Conservation (phyloP, 805 yeast genomes). For the Gaillardinia entomophila region DNA sequence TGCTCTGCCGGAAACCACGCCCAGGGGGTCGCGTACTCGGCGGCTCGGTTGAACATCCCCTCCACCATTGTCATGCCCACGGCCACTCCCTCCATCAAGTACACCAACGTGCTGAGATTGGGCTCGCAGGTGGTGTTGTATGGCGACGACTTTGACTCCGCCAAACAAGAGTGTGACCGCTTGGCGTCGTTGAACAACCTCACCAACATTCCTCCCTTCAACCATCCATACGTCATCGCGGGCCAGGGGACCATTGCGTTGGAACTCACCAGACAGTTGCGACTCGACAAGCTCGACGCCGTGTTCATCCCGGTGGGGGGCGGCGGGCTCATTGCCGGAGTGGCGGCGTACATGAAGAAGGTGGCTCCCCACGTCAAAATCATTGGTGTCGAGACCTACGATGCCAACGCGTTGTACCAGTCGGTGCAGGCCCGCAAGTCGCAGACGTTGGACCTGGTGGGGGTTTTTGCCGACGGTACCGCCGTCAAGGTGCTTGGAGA, state of each 20-base stretch:
- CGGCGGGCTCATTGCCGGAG: slow-evolving; percentile 92
- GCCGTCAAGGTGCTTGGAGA: slow-evolving; percentile 88
- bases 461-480: slow-evolving; percentile 98
- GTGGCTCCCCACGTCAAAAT: slow-evolving; percentile 96
- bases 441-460: slow-evolving; percentile 63
- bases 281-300: slow-evolving; percentile 71
- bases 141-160: slow-evolving; percentile 95
- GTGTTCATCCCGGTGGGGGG: slow-evolving; percentile 95
- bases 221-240: slow-evolving; percentile 96
- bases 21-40: slow-evolving; percentile 95
- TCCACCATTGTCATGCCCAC: slow-evolving; percentile 98
- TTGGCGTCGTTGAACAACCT: slow-evolving; percentile 64
- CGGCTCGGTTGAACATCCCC: slow-evolving; percentile 77
- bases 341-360: slow-evolving; percentile 84
- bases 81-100: slow-evolving; percentile 93
- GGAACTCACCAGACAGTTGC: slow-evolving; percentile 85
- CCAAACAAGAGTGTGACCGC: slow-evolving; percentile 83
- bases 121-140: slow-evolving; percentile 91
- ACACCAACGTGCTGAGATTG: slow-evolving; percentile 80
- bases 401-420: slow-evolving; percentile 87
- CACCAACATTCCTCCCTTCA: slow-evolving; percentile 95
- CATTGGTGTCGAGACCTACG: slow-evolving; percentile 93
- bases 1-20: slow-evolving; percentile 99
- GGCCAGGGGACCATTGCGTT: slow-evolving; percentile 98
- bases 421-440: slow-evolving; percentile 55